phyloP scores from a whole-genome alignment of 495 filamentous ascomycete genomes.

The Aspergillus campestris region DNA sequence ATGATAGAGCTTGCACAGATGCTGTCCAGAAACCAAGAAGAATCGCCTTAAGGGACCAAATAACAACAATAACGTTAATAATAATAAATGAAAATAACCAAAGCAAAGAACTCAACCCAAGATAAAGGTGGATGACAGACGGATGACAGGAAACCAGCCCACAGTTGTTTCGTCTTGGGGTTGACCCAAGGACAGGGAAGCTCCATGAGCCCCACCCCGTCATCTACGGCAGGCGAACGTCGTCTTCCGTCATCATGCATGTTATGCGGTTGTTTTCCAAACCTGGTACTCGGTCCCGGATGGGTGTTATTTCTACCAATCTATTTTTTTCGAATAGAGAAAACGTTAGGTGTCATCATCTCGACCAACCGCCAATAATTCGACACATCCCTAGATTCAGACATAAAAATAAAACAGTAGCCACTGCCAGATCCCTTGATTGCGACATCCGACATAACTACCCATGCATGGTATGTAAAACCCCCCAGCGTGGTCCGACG shows the following conservation, averaged over 20 bases:
- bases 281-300: constrained; percentile 2
- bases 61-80: neutral
- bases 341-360: neutral
- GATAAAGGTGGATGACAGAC: neutral
- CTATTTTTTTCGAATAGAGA: neutral
- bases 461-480: too few species aligned
- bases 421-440: too few species aligned
- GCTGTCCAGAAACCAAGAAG: neutral
- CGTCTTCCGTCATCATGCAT: too few species aligned
- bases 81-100: neutral
- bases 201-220: constrained; percentile 6
- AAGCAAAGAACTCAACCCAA: neutral
- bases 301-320: neutral
- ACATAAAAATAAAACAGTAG: neutral
- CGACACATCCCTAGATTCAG: neutral
- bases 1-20: neutral
- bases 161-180: constrained; percentile 1
- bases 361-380: neutral
- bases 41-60: neutral
- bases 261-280: neutral
- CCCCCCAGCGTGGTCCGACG: too few species aligned
- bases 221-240: too few species aligned
- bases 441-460: too few species aligned
- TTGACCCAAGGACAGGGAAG: constrained; percentile 11
- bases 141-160: constrained; percentile 2